A percentile compares a stretch with the other conserved stretches of the same genome.
Conservation (phyloP, 495 filamentous ascomycete species). For the Aspergillus sparsus region DNA sequence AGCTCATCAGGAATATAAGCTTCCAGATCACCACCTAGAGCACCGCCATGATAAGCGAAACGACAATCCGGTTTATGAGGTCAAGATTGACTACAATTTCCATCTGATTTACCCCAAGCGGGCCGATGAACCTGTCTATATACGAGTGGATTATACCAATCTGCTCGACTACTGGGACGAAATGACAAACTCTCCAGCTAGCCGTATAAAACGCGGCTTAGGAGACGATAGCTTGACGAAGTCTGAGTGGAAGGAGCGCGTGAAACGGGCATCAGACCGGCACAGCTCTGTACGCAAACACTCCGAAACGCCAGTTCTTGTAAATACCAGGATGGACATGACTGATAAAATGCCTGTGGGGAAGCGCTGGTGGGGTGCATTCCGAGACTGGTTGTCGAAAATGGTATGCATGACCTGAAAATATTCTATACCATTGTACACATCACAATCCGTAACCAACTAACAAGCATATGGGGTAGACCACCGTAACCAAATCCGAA, state of each 20-base stretch:
- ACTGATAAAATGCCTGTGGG: not conserved
- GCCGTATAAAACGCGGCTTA: slow-evolving; percentile 4
- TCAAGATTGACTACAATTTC: slow-evolving; percentile 27
- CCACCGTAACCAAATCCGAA: slow-evolving; percentile 12
- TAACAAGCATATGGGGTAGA: too few relatives aligned
- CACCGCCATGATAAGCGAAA: not conserved
- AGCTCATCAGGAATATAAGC: slow-evolving; percentile 11
- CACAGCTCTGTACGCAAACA: slow-evolving; percentile 19
- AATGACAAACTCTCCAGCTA: not conserved
- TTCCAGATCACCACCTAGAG: slow-evolving; percentile 5
- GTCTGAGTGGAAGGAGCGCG: not conserved
- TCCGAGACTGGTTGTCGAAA: slow-evolving; percentile 12
- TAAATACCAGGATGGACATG: not conserved
- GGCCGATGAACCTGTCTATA: not conserved
- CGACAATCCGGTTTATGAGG: slow-evolving; percentile 18
- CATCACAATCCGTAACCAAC: too few relatives aligned
- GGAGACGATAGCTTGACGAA: not conserved
- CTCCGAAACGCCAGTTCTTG: slow-evolving; percentile 3
- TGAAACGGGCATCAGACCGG: not conserved
- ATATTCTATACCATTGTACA: too few relatives aligned
- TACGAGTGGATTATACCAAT: not conserved
- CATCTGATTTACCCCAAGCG: slow-evolving; percentile 19
- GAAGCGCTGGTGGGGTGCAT: slow-evolving; percentile 27
- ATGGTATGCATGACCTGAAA: slow-evolving; percentile 9
- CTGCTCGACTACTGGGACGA: not conserved